Evolutionary conservation across 345 rosid genomes (phyloP).

Genomic region (Corchorus olitorius): DNA sequence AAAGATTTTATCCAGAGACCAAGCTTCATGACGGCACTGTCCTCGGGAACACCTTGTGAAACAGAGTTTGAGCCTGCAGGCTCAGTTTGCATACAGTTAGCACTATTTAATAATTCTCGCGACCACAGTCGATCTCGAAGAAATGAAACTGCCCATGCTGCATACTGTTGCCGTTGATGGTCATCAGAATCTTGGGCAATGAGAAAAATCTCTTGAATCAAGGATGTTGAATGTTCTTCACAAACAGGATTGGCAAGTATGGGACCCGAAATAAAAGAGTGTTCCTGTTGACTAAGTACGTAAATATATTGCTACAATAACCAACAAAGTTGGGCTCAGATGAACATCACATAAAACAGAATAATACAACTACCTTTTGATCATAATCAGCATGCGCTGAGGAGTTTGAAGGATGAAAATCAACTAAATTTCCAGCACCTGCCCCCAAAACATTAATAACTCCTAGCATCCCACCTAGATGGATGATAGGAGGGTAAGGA

Average conservation of each 20-base stretch:
- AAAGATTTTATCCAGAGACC: slow-evolving; percentile 58
- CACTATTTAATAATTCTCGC: slow-evolving; percentile 37
- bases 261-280: slow-evolving; percentile 52
- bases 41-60: slow-evolving; percentile 62
- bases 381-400: slow-evolving; percentile 34
- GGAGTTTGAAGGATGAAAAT: slow-evolving; percentile 42
- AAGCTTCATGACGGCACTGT: slow-evolving; percentile 69
- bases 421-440: slow-evolving; percentile 69
- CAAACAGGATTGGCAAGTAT: slow-evolving; percentile 60
- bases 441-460: slow-evolving; percentile 84
- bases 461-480: slow-evolving; percentile 91
- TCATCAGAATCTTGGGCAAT: slow-evolving; percentile 76
- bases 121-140: slow-evolving; percentile 71
- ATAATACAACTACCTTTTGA: slow-evolving; percentile 48
- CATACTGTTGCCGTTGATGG: slow-evolving; percentile 66
- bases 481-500: slow-evolving; percentile 57
- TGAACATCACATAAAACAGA: slow-evolving; percentile 2
- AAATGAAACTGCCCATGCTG: slow-evolving; percentile 86
- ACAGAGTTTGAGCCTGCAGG: slow-evolving; percentile 37
- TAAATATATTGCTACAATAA: slow-evolving; percentile 20
- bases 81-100: slow-evolving; percentile 33
- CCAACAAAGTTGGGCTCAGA: background rate
- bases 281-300: slow-evolving; percentile 54
- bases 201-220: slow-evolving; percentile 84
- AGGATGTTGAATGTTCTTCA: slow-evolving; percentile 53